Evolutionary conservation across 495 filamentous ascomycete species (phyloP).

Genomic region (Tuber brumale): DNA sequence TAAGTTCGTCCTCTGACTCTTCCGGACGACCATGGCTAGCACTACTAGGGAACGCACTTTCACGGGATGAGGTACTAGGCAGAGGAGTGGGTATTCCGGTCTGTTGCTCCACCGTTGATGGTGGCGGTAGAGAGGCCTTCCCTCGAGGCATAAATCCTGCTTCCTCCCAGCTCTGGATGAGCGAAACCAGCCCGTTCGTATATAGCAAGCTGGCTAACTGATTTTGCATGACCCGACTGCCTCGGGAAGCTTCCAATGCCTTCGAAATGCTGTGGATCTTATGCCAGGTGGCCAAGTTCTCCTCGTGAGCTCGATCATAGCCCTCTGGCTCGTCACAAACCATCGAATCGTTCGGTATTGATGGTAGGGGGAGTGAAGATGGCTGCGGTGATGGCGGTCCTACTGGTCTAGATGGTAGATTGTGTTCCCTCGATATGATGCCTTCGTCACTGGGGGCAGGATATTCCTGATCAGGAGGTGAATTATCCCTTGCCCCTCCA

Average conservation of each 20-base stretch:
- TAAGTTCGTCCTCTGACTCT: slow-evolving; percentile 24
- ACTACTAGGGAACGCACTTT: not conserved
- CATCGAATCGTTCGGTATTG: not conserved
- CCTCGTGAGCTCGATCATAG: not conserved
- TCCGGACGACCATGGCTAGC: slow-evolving; percentile 6
- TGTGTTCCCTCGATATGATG: not conserved
- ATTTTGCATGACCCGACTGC: slow-evolving; percentile 2
- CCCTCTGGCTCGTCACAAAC: not conserved
- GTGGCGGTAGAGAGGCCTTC: not conserved
- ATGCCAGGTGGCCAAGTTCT: not conserved
- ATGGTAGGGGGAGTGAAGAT: not conserved
- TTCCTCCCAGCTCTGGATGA: not conserved
- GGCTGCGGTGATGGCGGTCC: not conserved
- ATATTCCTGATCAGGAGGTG: not conserved
- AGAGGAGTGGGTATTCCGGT: not conserved
- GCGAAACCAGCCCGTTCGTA: not conserved
- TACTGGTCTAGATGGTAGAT: not conserved
- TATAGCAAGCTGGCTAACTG: not conserved
- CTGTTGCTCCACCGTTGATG: not conserved
- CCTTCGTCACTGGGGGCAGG: not conserved
- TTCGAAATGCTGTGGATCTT: not conserved
- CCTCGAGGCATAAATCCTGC: not conserved
- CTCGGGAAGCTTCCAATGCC: not conserved
- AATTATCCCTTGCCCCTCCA: not conserved
- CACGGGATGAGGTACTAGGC: not conserved